Percentiles rank a stretch among this genome's conserved stretches.
These are phyloP conservation scores for Lactuca sativa DNA, from an alignment of 129 eudicot species.

Conservation along the genomic window DNA sequence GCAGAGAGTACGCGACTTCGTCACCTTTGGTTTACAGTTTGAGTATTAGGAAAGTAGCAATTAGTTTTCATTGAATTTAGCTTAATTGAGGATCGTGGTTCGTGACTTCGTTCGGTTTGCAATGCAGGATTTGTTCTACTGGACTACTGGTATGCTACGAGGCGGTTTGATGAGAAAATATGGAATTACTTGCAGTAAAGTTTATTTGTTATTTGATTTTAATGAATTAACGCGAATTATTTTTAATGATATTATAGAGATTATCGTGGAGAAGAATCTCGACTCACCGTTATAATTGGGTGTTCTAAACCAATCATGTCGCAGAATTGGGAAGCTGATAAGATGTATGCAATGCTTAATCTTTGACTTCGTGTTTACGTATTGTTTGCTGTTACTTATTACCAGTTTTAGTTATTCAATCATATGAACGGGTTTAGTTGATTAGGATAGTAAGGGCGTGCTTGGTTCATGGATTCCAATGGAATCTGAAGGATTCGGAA, in stretches of 20 bases:
- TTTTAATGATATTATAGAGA: constrained; percentile 11
- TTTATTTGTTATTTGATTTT: neutral
- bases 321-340: constrained; percentile 99
- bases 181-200: neutral
- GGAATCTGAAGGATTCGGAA: no score
- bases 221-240: neutral
- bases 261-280: constrained; percentile 19
- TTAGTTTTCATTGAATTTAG: constrained; percentile 1
- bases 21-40: no score
- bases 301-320: constrained; percentile 48
- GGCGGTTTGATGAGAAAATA: no score
- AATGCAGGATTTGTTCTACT: constrained; percentile 36
- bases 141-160: constrained; percentile 27
- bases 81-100: neutral
- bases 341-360: constrained; percentile 54
- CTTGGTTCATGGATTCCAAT: no score
- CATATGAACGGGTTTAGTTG: neutral
- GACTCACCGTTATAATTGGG: constrained; percentile 17
- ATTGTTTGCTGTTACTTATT: no score
- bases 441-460: neutral
- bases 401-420: neutral
- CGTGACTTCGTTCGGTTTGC: constrained; percentile 13
- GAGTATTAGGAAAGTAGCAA: no score
- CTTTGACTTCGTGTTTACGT: neutral
- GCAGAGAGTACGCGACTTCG: neutral